Evolutionary conservation across 2,329 filamentous ascomycete species (phyloP).

Genomic region (Nectriaceae sp.): DNA sequence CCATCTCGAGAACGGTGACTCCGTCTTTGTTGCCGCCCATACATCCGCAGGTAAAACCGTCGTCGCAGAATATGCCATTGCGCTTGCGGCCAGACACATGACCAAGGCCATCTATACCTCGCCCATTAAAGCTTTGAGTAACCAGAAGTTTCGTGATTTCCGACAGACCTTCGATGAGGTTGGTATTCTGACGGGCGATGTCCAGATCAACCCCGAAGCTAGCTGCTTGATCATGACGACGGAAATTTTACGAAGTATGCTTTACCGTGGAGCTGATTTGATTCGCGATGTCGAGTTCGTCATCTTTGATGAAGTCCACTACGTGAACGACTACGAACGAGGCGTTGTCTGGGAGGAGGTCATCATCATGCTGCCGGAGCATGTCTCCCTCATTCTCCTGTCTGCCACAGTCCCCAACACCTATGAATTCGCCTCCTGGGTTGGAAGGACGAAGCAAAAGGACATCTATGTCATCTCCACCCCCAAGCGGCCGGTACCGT

Average conservation of each 20-base stretch:
- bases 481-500: conserved; percentile 87
- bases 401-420: conserved; percentile 98
- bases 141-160: conserved; percentile 98
- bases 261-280: conserved; percentile 92
- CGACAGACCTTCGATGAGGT: conserved; percentile 89
- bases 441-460: conserved; percentile 96
- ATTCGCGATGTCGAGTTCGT: conserved; percentile 98
- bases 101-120: conserved; percentile 99
- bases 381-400: conserved; percentile 91
- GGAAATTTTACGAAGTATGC: conserved; percentile 96
- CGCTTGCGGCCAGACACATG: conserved; percentile 96
- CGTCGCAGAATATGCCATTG: conserved; percentile 96
- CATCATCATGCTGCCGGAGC: conserved; percentile 98
- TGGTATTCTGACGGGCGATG: conserved; percentile 93
- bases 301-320: conserved; percentile 98
- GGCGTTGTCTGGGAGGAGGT: conserved; percentile 99
- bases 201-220: conserved; percentile 95
- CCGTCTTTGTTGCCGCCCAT: conserved; percentile 96
- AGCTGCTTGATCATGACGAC: conserved; percentile 99
- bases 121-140: conserved; percentile 96
- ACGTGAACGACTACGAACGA: conserved; percentile 93
- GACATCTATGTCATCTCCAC: conserved; percentile 99
- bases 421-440: conserved; percentile 97
- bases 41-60: conserved; percentile 98
- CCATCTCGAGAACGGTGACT: conserved; percentile 93